Evolutionary conservation across 2,329 filamentous ascomycete species (phyloP), one percentile per base, ranked within the genome.

Genomic region (Cladophialophora yegresii): DNA sequence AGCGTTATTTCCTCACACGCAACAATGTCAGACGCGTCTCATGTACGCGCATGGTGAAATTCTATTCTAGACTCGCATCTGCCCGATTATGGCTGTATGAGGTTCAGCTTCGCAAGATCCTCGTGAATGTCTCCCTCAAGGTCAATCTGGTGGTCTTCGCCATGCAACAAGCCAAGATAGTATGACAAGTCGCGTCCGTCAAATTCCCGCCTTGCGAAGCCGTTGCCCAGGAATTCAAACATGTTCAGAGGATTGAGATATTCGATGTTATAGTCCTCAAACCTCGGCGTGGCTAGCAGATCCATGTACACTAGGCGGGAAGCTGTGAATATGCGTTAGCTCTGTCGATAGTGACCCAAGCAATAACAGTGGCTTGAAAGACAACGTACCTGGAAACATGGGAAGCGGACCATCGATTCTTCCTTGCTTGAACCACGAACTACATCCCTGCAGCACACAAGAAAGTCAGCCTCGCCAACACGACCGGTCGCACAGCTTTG

Each of bases 141-240:
- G 53, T 68, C 60, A 26, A 68, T 61, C 54, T 66, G 63, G 13
- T 63, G 61, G 45, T 68, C 66, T 4, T 59, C 60, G 9, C 47
- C 59, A n/a, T 68, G 53, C 20, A 66, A 50, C 28, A 68, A 28
- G 33, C 66, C 67, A 4, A 69, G 40, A 51, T 82, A 82, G 68
- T 78, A 74, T 45, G 78, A 81, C 23, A 81, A 75, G 71, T 81
- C 79, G 60, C 79, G 75, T 16, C 79, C 79, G 72, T 81, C 79
- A 70, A 75, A 75, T 72, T 81, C 79, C 22, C 73, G 72, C 64
- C 78, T 75, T 0, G 62, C 43, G 61, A 81, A 82, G 1, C 80
- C 77, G 71, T 78, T 79, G 0, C 78, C 78, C 70, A 80, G 57
- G 54, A 77, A 80, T 2, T 74, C 73, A 69, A 69, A 65, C 60